Percentiles rank a stretch among this genome's conserved stretches.
Conservation (phyloP, 306 rosid species). For the Luffa aegyptiaca region DNA sequence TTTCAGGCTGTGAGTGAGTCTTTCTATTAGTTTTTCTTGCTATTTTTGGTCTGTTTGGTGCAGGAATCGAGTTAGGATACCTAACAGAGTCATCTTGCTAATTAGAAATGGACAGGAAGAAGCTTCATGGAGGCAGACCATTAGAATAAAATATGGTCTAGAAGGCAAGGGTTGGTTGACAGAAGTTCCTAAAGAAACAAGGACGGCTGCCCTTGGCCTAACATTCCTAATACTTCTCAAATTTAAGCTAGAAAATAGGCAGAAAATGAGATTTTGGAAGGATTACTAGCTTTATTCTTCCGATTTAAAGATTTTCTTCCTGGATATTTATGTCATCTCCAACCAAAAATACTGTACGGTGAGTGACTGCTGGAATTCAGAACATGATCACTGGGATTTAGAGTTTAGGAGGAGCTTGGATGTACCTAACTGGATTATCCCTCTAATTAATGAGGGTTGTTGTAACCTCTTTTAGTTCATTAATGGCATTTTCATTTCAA, state of each 20-base stretch:
- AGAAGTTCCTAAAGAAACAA: background rate
- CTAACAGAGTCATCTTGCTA: no score
- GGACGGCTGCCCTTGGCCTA: background rate
- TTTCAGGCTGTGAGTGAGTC: no score
- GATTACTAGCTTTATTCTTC: background rate
- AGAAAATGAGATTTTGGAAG: background rate
- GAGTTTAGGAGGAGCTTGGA: background rate
- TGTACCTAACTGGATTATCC: no score
- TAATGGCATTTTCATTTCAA: no score
- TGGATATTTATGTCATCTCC: background rate
- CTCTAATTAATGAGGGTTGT: no score
- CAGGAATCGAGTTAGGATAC: no score
- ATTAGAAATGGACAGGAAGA: no score
- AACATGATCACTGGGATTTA: background rate
- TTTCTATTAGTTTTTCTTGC: no score
- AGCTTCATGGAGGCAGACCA: no score
- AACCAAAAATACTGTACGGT: background rate
- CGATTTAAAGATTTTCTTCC: background rate
- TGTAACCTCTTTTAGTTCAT: no score
- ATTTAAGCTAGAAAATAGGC: background rate
- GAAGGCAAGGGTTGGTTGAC: background rate
- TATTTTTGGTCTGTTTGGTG: no score
- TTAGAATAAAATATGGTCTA: background rate
- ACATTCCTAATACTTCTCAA: background rate
- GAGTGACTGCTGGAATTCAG: background rate